Conservation (phyloP, 345 rosid genomes). For the Adansonia digitata region DNA sequence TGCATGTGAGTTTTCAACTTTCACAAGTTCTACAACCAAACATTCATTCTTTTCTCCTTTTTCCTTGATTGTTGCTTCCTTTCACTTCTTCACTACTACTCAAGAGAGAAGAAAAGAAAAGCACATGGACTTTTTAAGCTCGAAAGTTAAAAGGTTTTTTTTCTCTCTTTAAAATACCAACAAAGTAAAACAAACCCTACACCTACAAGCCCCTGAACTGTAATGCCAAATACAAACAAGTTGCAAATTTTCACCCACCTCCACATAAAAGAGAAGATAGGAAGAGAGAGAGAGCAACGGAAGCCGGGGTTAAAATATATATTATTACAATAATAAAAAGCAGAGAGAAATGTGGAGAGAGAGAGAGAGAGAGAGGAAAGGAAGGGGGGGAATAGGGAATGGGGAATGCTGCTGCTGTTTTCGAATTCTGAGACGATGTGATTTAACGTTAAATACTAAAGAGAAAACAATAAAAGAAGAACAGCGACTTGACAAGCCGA, state of each 20-base stretch:
- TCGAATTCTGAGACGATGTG: conserved; percentile 42
- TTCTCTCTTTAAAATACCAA: background rate
- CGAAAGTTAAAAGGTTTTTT: background rate
- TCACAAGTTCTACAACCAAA: conserved; percentile 1
- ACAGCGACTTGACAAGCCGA: conserved; percentile 58
- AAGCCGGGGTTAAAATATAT: background rate
- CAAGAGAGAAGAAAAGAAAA: conserved; percentile 26
- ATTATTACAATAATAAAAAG: background rate
- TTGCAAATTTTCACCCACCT: background rate
- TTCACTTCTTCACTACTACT: conserved; percentile 9
- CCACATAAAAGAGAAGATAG: background rate
- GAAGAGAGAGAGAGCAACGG: background rate
- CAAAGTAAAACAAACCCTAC: background rate
- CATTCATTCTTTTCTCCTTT: background rate
- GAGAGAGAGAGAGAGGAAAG: background rate
- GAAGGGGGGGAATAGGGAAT: background rate
- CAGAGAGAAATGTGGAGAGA: conserved; percentile 1
- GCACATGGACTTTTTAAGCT: conserved; percentile 32
- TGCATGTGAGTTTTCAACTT: conserved; percentile 15
- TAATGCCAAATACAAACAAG: conserved; percentile 6
- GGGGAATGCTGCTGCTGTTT: background rate
- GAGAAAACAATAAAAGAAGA: conserved; percentile 23
- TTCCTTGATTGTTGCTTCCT: background rate
- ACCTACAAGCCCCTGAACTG: background rate
- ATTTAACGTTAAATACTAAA: conserved; percentile 48